Evolutionary conservation across 805 yeast species (phyloP), one percentile per base, ranked within the genome.

Genomic region (Metschnikowia arizonensis): DNA sequence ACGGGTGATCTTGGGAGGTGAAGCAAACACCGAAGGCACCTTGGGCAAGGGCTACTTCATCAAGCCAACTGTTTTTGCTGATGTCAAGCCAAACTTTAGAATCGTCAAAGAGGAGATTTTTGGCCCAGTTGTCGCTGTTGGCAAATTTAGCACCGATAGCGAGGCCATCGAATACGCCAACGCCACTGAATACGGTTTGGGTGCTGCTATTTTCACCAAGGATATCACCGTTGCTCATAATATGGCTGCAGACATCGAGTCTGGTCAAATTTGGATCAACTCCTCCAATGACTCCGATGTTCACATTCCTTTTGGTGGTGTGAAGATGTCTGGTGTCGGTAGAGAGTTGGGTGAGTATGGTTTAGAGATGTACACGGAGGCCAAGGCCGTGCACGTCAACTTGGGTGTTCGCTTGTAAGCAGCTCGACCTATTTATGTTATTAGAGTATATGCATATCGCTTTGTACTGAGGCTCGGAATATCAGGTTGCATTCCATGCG

Each of bases 41-140:
- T 56, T 66, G 36, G 50, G 62, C 33, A 70, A 69, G 46, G 95
- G 95, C 4, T 86, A 65, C 66, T 88, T 68, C 62, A 71, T 87
- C 54, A 75, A 78, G 56, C 95, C 96, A 47, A 85, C 95, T 3
- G 73, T 88, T 34, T 86, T 87, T 56, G 74, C 82, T 21, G 85
- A 85, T 56, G 88, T 85, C 40, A 74, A 71, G 44, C 82, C 82
- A 50, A 63, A 73, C 26, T 82, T 83, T 79, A 70, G 76, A 48
- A 78, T 88, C 41, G 84, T 82, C 46, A 74, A 74, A 53, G 95
- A 88, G 64, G 96, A 88, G 66, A 86, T 88, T 47, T 88, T 88
- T 63, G 96, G 96, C 15, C 96, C 96, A 12, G 96, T 88, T 28
- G 88, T 83, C 21, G 73, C 81, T 6, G 72, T 84, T 29, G 78